Base-by-base conservation (phyloP, 257 asterid genomes). In the Perilla frutescens region DNA sequence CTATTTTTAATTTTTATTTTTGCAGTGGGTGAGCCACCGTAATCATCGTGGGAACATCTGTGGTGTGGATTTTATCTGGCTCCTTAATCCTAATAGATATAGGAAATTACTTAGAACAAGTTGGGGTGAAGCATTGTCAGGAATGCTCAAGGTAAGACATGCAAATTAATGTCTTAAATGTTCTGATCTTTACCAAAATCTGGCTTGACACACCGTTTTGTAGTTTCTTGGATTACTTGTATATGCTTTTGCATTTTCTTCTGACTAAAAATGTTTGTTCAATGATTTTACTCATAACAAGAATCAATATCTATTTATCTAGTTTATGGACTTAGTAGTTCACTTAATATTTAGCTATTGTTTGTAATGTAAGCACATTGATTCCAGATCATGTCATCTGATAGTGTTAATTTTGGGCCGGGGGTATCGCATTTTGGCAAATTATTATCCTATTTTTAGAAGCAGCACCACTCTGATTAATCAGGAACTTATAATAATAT, bases 31-130 rank as follows among this genome's bases (percentile, higher is more conserved):
- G 70, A 95, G 98, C 83, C 98, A 95, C 76, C 97, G 97, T 12
- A 95, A 95, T 80, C 99, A 95, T 77, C 97, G 97, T 8, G 99
- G 99, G 31, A 92, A 95, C 81, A 90, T 95, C 54, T 95, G 99
- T 69, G 99, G 98, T 10, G 99, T 95, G 43, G 99, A 95, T 85
- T 95, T 95, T 62, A 95, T 95, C 81, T 95, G 99, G 99, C 99
- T 95, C 84, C 96, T 95, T 36, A 95, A 95, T 76, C 99, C 99
- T 10, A 89, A 92, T 66, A 82, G 92, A 74, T 90, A 95, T 76
- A 75, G 89, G 73, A 90, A 95, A 77, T 72, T 92, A 73, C 91
- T 95, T 15, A 86, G 85, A 87, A 86, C 93, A 66, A 95, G 97
- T 79, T 95, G 99, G 99, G 90, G 96, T 48, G 91, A 90, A 79